These are phyloP conservation scores for Talaromyces sp. DNA, from an alignment of 2,329 filamentous ascomycete genomes.

Conservation along the genomic window DNA sequence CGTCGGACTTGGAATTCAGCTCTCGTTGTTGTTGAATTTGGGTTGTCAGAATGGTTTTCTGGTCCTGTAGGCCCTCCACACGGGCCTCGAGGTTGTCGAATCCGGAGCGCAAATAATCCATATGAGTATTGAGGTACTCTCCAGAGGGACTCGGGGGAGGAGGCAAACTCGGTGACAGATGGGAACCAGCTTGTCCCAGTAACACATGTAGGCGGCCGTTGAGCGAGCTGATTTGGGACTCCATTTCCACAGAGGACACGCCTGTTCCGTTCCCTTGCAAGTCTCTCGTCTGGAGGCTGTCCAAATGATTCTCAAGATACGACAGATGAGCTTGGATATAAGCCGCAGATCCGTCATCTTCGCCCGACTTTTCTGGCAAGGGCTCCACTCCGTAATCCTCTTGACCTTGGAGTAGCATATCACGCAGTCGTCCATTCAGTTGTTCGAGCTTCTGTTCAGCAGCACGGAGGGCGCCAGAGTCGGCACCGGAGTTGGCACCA, in stretches of 20 bases:
- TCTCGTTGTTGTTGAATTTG: conserved; percentile 95
- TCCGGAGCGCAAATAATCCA: conserved; percentile 70
- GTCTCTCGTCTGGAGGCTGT: conserved; percentile 51
- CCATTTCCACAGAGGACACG: conserved; percentile 33
- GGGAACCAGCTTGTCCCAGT: conserved; percentile 42
- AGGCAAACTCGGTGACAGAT: conserved; percentile 43
- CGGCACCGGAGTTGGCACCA: conserved; percentile 28
- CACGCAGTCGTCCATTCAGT: conserved; percentile 61
- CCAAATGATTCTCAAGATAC: conserved; percentile 63
- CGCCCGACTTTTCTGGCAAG: conserved; percentile 27
- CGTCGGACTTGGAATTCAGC: conserved; percentile 80
- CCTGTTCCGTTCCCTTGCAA: conserved; percentile 14
- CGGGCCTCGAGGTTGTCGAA: conserved; percentile 74
- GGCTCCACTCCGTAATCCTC: conserved; percentile 30
- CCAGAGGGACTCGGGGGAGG: conserved; percentile 54
- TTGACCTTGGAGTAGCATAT: conserved; percentile 53
- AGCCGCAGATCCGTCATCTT: conserved; percentile 21
- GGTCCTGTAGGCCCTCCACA: conserved; percentile 72
- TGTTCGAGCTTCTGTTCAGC: conserved; percentile 62
- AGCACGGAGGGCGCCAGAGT: conserved; percentile 49
- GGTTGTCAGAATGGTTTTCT: conserved; percentile 80
- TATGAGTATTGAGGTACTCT: conserved; percentile 58
- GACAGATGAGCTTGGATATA: conserved; percentile 55
- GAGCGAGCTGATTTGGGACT: conserved; percentile 54
- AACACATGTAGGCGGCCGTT: conserved; percentile 60